Evolutionary conservation across 2,329 filamentous ascomycete species (phyloP).

Genomic region (Diaporthe destruens): DNA sequence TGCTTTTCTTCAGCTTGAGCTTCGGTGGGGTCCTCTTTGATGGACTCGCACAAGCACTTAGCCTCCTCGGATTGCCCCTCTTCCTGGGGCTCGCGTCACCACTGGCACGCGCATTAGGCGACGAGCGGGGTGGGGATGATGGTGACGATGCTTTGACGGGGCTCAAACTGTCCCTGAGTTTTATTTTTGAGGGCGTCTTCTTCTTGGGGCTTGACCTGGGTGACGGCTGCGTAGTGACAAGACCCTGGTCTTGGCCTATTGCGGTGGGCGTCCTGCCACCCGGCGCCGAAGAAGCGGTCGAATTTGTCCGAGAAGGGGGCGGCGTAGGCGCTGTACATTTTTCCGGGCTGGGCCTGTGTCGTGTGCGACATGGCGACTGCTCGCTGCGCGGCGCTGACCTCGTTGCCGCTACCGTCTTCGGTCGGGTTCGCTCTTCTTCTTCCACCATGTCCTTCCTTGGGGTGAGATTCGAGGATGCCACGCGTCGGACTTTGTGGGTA

Average conservation of each 20-base stretch:
- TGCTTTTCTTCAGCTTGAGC: slow-evolving; percentile 37
- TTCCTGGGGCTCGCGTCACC: not conserved
- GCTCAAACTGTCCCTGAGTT: slow-evolving; percentile 17
- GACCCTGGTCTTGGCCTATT: not conserved
- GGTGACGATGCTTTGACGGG: not conserved
- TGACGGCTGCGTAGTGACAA: not conserved
- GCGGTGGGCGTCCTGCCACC: not conserved
- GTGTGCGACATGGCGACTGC: not conserved
- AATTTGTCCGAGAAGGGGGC: slow-evolving; percentile 22
- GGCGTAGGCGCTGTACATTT: not conserved
- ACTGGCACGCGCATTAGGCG: not conserved
- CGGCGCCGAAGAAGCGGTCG: not conserved
- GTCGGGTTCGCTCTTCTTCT: slow-evolving; percentile 15
- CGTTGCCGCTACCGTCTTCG: slow-evolving; percentile 18
- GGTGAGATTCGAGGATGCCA: slow-evolving; percentile 13
- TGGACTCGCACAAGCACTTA: slow-evolving; percentile 12
- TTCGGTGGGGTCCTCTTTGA: slow-evolving; percentile 33
- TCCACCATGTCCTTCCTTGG: not conserved
- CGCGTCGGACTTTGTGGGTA: slow-evolving; percentile 9
- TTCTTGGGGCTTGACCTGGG: slow-evolving; percentile 4
- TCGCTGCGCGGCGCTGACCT: slow-evolving; percentile 2
- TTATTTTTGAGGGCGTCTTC: slow-evolving; percentile 16
- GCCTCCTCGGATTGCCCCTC: not conserved
- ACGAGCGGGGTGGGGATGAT: not conserved
- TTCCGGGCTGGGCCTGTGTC: not conserved